A percentile compares a stretch with the other conserved stretches of the same genome.
These are phyloP conservation scores for Pyronema domesticum DNA, from an alignment of 495 filamentous ascomycete genomes.

Conservation along the genomic window DNA sequence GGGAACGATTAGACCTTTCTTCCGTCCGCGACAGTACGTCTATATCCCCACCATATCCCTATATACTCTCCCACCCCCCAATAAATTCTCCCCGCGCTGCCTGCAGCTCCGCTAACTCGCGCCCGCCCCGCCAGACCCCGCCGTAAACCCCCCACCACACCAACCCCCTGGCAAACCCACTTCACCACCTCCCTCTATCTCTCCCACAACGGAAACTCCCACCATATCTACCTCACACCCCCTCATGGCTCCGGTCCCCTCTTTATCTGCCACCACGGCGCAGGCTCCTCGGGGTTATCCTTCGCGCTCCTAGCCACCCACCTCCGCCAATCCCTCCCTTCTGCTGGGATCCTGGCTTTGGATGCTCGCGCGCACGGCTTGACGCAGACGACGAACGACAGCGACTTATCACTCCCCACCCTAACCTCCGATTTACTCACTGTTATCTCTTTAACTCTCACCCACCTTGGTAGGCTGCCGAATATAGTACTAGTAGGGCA, in stretches of 20 bases:
- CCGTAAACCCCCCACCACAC: conserved; percentile 26
- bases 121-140: conserved; percentile 2
- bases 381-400: conserved; percentile 33
- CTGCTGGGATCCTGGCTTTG: conserved; percentile 63
- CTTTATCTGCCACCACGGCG: conserved; percentile 79
- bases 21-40: conserved; percentile 16
- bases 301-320: conserved; percentile 66
- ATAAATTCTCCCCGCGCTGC: too few species aligned
- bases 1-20: conserved; percentile 62
- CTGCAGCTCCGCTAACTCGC: conserved; percentile 5
- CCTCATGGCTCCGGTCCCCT: conserved; percentile 46
- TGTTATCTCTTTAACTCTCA: conserved; percentile 46
- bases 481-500: conserved; percentile 78
- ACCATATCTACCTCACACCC: conserved; percentile 72
- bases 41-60: neutral
- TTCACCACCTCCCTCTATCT: conserved; percentile 32
- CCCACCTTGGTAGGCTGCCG: conserved; percentile 45
- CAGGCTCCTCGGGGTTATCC: conserved; percentile 72
- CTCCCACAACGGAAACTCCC: conserved; percentile 31
- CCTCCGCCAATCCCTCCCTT: conserved; percentile 58
- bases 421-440: conserved; percentile 55
- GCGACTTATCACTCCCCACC: conserved; percentile 48
- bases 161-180: conserved; percentile 70
- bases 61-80: neutral
- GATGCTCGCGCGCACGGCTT: conserved; percentile 80